Evolutionary conservation across 352 stramenopile genomes (phyloP).

Genomic region (Phytophthora pini): DNA sequence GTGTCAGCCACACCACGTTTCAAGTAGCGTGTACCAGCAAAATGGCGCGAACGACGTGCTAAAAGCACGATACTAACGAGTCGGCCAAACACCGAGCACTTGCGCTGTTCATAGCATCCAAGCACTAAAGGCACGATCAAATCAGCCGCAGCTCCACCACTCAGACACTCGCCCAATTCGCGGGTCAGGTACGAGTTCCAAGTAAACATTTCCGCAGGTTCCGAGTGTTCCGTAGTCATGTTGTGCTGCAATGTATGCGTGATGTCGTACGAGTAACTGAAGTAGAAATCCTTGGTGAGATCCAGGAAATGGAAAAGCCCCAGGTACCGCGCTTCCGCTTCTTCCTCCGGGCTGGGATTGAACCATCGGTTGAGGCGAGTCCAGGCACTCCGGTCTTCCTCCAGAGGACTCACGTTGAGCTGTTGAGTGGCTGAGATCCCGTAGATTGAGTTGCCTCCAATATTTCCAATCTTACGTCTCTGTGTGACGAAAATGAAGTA

Average conservation of each 20-base stretch:
- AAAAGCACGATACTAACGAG: constrained; percentile 97
- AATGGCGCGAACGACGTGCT: constrained; percentile 96
- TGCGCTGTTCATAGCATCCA: constrained; percentile 97
- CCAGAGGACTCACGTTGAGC: constrained; percentile 77
- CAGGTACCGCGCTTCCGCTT: constrained; percentile 92
- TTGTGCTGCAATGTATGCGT: constrained; percentile 98
- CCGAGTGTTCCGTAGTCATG: constrained; percentile 88
- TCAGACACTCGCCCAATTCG: constrained; percentile 91
- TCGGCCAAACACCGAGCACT: constrained; percentile 96
- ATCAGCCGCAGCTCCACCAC: constrained; percentile 83
- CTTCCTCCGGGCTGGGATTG: constrained; percentile 83
- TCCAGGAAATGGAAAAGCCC: constrained; percentile 98
- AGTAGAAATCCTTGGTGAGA: constrained; percentile 99
- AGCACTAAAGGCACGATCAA: constrained; percentile 92
- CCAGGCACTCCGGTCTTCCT: constrained; percentile 62
- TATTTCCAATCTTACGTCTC: constrained; percentile 95
- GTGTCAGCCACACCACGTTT: constrained; percentile 97
- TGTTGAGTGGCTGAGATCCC: constrained; percentile 95
- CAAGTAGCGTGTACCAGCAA: constrained; percentile 98
- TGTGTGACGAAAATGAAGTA: constrained; percentile 99
- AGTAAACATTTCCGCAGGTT: constrained; percentile 94
- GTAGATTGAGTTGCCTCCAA: constrained; percentile 97
- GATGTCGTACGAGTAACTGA: constrained; percentile 99
- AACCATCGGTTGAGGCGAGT: constrained; percentile 85
- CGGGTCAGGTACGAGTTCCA: constrained; percentile 98